Percentiles rank a stretch among this genome's conserved stretches.
These are phyloP conservation scores for Globisporangium takayamanum DNA, from an alignment of 352 stramenopile species.

Conservation along the genomic window DNA sequence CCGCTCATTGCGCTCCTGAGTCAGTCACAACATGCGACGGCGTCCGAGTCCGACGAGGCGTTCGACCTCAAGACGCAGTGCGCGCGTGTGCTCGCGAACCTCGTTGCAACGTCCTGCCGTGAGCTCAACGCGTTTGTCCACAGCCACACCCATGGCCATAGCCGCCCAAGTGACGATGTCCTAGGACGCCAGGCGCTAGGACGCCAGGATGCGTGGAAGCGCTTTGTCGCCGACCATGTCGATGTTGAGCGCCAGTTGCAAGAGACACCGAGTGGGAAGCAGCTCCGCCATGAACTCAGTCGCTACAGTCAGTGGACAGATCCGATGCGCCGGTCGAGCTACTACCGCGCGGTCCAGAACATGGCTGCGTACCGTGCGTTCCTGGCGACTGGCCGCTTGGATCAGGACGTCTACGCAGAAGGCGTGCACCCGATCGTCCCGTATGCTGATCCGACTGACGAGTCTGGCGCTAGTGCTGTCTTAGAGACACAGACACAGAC, in stretches of 20 bases:
- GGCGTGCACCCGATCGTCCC: conserved; percentile 71
- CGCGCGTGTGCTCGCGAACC: conserved; percentile 70
- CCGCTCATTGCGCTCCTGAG: conserved; percentile 53
- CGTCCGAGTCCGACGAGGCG: not conserved
- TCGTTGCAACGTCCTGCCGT: conserved; percentile 47
- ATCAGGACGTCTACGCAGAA: conserved; percentile 62
- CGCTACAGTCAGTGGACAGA: conserved; percentile 40
- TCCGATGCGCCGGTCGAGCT: conserved; percentile 70
- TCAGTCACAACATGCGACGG: conserved; percentile 20
- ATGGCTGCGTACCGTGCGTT: conserved; percentile 52
- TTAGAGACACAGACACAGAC: not conserved
- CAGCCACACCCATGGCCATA: not conserved
- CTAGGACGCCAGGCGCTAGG: not conserved
- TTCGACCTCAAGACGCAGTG: conserved; percentile 50
- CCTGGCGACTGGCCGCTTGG: conserved; percentile 19
- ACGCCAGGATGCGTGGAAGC: conserved; percentile 15
- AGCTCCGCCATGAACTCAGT: conserved; percentile 30
- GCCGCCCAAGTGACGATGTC: too few species aligned
- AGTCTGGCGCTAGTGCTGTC: not conserved
- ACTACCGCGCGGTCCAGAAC: conserved; percentile 66
- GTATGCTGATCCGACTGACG: not conserved
- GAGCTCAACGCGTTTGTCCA: conserved; percentile 19
- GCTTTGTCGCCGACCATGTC: conserved; percentile 34
- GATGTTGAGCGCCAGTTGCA: conserved; percentile 48
- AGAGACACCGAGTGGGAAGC: conserved; percentile 34